Percentiles rank a stretch among this genome's conserved stretches.
Evolutionary conservation across 371 early-diverging fungal species (phyloP).

Genomic region (Nematocida sp.): DNA sequence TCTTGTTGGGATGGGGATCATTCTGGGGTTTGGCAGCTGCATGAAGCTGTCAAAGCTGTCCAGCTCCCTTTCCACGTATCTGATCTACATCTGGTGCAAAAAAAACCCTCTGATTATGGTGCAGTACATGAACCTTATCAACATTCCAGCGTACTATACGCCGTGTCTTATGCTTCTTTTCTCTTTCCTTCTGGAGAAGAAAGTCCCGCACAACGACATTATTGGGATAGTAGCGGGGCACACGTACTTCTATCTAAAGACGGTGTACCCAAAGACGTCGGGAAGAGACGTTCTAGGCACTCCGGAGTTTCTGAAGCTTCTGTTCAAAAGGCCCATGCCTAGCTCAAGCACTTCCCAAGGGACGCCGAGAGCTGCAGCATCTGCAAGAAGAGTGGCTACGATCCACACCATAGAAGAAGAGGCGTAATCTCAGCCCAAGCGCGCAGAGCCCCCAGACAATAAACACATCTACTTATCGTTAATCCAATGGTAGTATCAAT

Average conservation of each 20-base stretch:
- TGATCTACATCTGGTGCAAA: constrained; percentile 65
- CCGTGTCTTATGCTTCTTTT: constrained; percentile 64
- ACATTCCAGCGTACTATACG: constrained; percentile 64
- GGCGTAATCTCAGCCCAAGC: too few species aligned
- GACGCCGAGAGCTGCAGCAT: neutral
- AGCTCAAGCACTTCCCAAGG: constrained; percentile 7
- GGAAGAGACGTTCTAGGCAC: constrained; percentile 57
- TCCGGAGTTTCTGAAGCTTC: constrained; percentile 57
- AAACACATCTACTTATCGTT: too few species aligned
- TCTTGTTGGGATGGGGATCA: constrained; percentile 31
- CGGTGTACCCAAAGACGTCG: constrained; percentile 58
- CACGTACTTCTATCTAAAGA: constrained; percentile 61
- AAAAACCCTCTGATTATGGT: constrained; percentile 62
- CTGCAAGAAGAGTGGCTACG: too few species aligned
- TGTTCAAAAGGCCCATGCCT: constrained; percentile 50
- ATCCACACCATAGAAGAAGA: too few species aligned
- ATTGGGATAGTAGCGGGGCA: constrained; percentile 65
- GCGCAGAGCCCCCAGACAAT: too few species aligned
- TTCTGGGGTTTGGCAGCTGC: constrained; percentile 48
- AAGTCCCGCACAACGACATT: constrained; percentile 58
- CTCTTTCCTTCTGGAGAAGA: constrained; percentile 53
- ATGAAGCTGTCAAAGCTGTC: constrained; percentile 54
- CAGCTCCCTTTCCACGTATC: constrained; percentile 57
- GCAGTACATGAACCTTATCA: constrained; percentile 62
- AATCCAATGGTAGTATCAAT: too few species aligned